phyloP scores from a whole-genome alignment of 768 basidiomycete genomes.

The Fistulinella prunicolor region DNA sequence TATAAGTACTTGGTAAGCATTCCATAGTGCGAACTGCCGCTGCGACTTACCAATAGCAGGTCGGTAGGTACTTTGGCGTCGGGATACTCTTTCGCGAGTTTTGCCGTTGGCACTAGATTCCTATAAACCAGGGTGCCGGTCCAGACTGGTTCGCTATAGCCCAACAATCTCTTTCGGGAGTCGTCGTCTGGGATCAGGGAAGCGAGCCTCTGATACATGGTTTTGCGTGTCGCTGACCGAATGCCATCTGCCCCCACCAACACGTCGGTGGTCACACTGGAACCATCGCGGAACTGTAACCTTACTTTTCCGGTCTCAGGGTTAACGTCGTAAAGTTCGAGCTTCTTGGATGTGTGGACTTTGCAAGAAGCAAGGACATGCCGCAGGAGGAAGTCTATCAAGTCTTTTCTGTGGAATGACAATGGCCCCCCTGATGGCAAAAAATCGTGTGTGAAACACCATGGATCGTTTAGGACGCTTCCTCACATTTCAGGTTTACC shows the following conservation, averaged over 20 bases:
- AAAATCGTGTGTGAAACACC: neutral
- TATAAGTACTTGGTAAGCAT: slow-evolving; percentile 1
- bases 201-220: slow-evolving; percentile 23
- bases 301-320: slow-evolving; percentile 23
- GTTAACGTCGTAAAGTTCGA: slow-evolving; percentile 28
- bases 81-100: slow-evolving; percentile 33
- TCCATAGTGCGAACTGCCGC: neutral
- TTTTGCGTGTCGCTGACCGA: slow-evolving; percentile 33
- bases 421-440: slow-evolving; percentile 30
- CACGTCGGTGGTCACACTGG: slow-evolving; percentile 35
- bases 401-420: slow-evolving; percentile 37
- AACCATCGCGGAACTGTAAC: slow-evolving; percentile 39
- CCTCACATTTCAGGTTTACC: slow-evolving; percentile 23
- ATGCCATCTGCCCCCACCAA: slow-evolving; percentile 45
- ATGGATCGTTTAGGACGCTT: neutral
- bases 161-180: slow-evolving; percentile 8
- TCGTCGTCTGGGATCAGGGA: slow-evolving; percentile 2
- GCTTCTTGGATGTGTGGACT: slow-evolving; percentile 36
- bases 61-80: slow-evolving; percentile 22
- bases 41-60: slow-evolving; percentile 20
- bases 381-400: slow-evolving; percentile 33
- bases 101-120: slow-evolving; percentile 30
- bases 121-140: slow-evolving; percentile 40
- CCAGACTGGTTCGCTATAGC: slow-evolving; percentile 36
- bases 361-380: slow-evolving; percentile 27